Conservation (phyloP, 192 early-diverging fungal genomes). For the Podila epicladia region DNA sequence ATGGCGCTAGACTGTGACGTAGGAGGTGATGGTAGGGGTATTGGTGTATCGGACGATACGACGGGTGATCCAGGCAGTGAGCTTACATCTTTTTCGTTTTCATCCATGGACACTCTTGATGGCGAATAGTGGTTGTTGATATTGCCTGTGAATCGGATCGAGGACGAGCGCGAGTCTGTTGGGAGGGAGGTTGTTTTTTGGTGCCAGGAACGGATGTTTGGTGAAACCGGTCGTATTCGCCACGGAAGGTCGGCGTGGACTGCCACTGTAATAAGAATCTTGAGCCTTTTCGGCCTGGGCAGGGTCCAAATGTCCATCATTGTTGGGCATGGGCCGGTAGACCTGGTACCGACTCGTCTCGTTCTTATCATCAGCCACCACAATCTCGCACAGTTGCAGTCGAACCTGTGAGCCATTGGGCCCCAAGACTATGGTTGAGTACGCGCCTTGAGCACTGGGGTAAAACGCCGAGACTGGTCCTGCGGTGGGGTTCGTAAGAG, state of each 20-base stretch:
- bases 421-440: constrained; percentile 43
- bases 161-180: constrained; percentile 24
- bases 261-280: not conserved
- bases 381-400: constrained; percentile 42
- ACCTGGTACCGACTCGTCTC: constrained; percentile 46
- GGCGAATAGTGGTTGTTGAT: not conserved
- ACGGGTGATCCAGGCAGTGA: not conserved
- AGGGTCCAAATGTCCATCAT: not conserved
- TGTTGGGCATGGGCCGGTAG: constrained; percentile 30
- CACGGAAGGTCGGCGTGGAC: not conserved
- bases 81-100: constrained; percentile 8
- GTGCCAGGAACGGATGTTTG: constrained; percentile 18
- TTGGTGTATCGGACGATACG: too few species aligned
- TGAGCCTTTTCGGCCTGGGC: not conserved
- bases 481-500: too few species aligned
- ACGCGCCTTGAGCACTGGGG: constrained; percentile 15
- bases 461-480: constrained; percentile 11
- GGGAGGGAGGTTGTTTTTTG: constrained; percentile 5
- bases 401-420: constrained; percentile 33
- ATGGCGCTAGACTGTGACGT: constrained; percentile 5
- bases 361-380: constrained; percentile 40
- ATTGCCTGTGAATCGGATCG: constrained; percentile 13
- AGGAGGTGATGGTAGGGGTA: not conserved
- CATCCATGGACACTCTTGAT: not conserved
- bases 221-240: constrained; percentile 13